Percentiles rank a stretch among this genome's conserved stretches.
Conservation (phyloP, 306 rosid genomes). For the Quercus agrifolia region DNA sequence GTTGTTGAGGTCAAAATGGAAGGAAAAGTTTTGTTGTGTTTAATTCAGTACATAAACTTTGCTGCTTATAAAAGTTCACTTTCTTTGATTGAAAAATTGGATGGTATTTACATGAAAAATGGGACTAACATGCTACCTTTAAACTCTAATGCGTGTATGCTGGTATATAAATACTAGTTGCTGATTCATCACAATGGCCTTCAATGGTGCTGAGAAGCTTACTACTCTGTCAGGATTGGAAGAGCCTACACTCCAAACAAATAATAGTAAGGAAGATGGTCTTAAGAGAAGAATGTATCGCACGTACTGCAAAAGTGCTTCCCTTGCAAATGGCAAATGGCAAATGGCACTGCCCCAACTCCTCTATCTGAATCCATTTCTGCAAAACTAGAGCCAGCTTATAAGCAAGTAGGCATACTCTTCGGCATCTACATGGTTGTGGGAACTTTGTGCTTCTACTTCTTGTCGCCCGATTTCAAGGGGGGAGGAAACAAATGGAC, state of each 20-base stretch:
- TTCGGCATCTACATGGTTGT: not conserved
- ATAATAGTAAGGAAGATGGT: not conserved
- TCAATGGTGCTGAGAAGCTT: slow-evolving; percentile 33
- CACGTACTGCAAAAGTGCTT: slow-evolving; percentile 54
- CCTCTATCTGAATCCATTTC: not conserved
- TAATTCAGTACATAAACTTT: too few species aligned
- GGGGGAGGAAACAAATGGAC: not conserved
- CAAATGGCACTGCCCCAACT: not conserved
- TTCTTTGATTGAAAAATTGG: too few species aligned
- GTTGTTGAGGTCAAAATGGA: too few species aligned
- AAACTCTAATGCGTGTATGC: not conserved
- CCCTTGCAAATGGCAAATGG: slow-evolving; percentile 13
- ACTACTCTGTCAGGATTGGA: slow-evolving; percentile 27
- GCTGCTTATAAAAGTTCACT: too few species aligned
- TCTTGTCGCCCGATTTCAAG: not conserved
- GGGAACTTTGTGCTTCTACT: not conserved
- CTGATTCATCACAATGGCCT: slow-evolving; percentile 45
- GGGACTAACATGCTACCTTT: not conserved
- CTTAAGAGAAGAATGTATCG: slow-evolving; percentile 36
- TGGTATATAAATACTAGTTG: not conserved
- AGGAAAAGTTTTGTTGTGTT: too few species aligned
- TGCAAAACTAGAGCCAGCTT: not conserved
- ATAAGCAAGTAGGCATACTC: not conserved
- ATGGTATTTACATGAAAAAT: too few species aligned
- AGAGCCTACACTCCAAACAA: slow-evolving; percentile 23